phyloP scores from a whole-genome alignment of 768 basidiomycete species.

The Nidula microcarpa region DNA sequence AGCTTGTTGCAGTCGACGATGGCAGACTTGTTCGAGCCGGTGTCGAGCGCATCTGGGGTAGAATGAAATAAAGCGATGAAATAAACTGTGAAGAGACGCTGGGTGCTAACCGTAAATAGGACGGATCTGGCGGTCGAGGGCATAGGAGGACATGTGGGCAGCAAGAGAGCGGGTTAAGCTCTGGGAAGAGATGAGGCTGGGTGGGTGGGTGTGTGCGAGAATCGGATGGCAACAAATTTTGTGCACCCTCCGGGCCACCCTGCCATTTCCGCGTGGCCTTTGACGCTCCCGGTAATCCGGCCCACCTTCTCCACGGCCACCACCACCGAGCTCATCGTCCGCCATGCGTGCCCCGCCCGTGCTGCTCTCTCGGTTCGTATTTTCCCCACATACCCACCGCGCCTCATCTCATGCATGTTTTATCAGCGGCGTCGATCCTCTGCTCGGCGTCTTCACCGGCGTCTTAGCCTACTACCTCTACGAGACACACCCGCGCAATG shows the following conservation, averaged over 20 bases:
- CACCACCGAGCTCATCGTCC: constrained; percentile 20
- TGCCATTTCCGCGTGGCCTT: no score
- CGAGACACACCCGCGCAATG: constrained; percentile 77
- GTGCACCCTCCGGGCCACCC: no score
- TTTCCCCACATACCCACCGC: not conserved
- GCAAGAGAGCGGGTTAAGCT: not conserved
- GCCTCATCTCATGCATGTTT: constrained; percentile 4
- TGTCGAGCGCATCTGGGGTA: constrained; percentile 75
- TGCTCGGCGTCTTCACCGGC: constrained; percentile 78
- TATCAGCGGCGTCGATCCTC: constrained; percentile 60
- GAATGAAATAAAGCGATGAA: constrained; percentile 1
- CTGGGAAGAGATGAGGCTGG: not conserved
- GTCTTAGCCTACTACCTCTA: constrained; percentile 75
- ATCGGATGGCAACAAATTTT: not conserved
- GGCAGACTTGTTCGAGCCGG: constrained; percentile 82
- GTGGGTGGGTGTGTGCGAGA: not conserved
- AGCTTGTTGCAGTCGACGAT: constrained; percentile 84
- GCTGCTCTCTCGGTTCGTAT: constrained; percentile 49
- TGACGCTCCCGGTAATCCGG: not conserved
- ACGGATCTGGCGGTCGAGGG: constrained; percentile 78
- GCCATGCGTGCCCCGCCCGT: constrained; percentile 26
- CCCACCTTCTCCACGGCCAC: not conserved
- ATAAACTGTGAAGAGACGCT: not conserved
- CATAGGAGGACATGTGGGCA: constrained; percentile 41
- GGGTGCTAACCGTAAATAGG: constrained; percentile 72